Percentiles rank a stretch among this genome's conserved stretches.
These are phyloP conservation scores for Penicillium brasilianum DNA, from an alignment of 2,329 filamentous ascomycete species.

Conservation along the genomic window DNA sequence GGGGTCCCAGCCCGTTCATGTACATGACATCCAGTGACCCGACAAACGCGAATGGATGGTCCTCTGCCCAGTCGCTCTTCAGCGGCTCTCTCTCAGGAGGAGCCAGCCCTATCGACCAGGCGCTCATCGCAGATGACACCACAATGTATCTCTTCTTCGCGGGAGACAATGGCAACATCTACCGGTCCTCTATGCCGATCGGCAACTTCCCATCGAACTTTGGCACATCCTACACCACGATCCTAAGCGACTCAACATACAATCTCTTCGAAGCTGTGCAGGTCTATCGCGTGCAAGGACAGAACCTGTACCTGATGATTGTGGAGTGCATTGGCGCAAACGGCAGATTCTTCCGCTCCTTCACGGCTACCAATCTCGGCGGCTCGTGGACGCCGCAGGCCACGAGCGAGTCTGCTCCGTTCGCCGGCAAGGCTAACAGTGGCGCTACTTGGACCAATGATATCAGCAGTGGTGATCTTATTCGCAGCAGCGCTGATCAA, in stretches of 20 bases:
- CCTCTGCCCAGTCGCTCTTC: slow-evolving; percentile 60
- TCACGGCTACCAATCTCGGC: slow-evolving; percentile 62
- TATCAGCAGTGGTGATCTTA: slow-evolving; percentile 68
- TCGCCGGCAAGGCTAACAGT: slow-evolving; percentile 69
- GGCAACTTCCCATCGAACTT: slow-evolving; percentile 66
- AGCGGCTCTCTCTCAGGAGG: slow-evolving; percentile 57
- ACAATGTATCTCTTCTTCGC: slow-evolving; percentile 72
- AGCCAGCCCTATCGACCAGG: slow-evolving; percentile 66
- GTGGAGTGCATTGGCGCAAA: slow-evolving; percentile 63
- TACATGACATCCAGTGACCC: slow-evolving; percentile 66
- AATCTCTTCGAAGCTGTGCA: slow-evolving; percentile 71
- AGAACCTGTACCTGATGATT: slow-evolving; percentile 67
- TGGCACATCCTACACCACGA: slow-evolving; percentile 55
- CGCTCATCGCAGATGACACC: slow-evolving; percentile 63
- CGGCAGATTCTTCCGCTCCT: slow-evolving; percentile 67
- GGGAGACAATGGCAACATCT: slow-evolving; percentile 70
- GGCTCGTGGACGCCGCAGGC: slow-evolving; percentile 66
- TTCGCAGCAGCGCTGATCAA: slow-evolving; percentile 63
- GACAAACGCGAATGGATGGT: slow-evolving; percentile 63
- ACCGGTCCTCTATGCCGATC: slow-evolving; percentile 67
- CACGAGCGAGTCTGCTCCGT: slow-evolving; percentile 60
- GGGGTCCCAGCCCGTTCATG: slow-evolving; percentile 64
- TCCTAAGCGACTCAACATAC: slow-evolving; percentile 60
- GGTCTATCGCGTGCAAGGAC: slow-evolving; percentile 64
- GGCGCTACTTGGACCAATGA: slow-evolving; percentile 70